Conservation (phyloP, 2,329 filamentous ascomycete genomes). For the Sarocladium brachiariae region DNA sequence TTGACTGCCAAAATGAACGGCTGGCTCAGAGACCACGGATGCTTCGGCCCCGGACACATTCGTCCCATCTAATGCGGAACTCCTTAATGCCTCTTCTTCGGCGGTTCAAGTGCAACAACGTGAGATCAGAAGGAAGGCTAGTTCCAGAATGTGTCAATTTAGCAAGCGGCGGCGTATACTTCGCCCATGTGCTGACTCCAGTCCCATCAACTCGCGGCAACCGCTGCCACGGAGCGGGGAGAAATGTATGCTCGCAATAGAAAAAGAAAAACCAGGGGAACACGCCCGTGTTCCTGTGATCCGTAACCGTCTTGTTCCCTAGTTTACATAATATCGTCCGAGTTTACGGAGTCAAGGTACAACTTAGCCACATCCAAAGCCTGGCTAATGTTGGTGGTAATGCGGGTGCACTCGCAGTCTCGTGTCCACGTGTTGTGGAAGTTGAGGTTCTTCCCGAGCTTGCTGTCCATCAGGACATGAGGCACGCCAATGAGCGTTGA, state of each 20-base stretch:
- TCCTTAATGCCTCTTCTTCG: no score
- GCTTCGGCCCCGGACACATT: no score
- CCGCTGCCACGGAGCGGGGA: not conserved
- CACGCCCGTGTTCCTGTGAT: not conserved
- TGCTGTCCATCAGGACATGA: slow-evolving; percentile 22
- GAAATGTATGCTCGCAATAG: not conserved
- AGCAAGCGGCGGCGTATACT: no score
- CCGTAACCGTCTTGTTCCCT: not conserved
- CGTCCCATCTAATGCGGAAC: no score
- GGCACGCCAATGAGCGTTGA: slow-evolving; percentile 21
- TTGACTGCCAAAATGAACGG: no score
- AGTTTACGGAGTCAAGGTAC: slow-evolving; percentile 9
- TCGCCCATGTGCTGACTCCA: slow-evolving; percentile 1
- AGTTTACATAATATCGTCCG: slow-evolving; percentile 2
- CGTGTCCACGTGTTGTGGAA: slow-evolving; percentile 23
- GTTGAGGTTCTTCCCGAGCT: slow-evolving; percentile 23
- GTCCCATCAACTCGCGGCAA: not conserved
- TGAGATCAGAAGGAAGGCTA: no score
- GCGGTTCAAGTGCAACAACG: no score
- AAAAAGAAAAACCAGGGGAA: not conserved
- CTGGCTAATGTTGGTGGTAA: slow-evolving; percentile 17
- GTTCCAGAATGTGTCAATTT: no score
- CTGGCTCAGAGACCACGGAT: no score
- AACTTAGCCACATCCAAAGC: slow-evolving; percentile 17
- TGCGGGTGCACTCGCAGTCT: slow-evolving; percentile 19